Evolutionary conservation across 768 basidiomycete genomes (phyloP), one percentile per base, ranked within the genome.

Genomic region (Rhodocollybia butyracea): DNA sequence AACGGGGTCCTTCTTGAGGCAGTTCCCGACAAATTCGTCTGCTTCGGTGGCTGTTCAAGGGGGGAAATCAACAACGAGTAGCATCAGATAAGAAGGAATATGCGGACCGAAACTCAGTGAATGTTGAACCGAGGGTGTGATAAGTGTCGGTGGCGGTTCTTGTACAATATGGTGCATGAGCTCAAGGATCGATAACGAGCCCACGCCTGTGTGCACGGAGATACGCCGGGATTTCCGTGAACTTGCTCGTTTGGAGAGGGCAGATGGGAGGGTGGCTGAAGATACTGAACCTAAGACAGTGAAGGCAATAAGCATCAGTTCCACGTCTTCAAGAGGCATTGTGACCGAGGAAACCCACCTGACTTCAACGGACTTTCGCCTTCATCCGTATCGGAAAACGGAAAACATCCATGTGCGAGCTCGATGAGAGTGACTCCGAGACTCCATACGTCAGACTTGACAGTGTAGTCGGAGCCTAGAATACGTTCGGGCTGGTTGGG

Each of bases 391-490:
- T 92, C 89, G 43, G 92, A 85, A 75, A 98, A 99, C n/a, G 97
- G 97, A 80, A 99, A 99, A 39, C 94, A 89, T n/a, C 96, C 97
- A 32, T 96, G 83, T 0, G 94, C 97, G 40, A 99, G 85, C 73
- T 99, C 97, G 68, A 98, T 94, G 45, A 99, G 79, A 7, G 94
- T 91, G 65, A 99, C 94, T 27, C 97, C 97, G 42, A 98, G 82
- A 0, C 96, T 98, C 97, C 97, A 99, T 3, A 98, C 96, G 64
- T 99, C 97, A 4, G 95, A 98, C 72, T 98, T 98, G 71, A 99
- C 95, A 26, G 94, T 94, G 70, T 99, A 98, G 65, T 92, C 91
- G 1, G 94, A 94, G 51, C 97, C 97, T 73, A 98, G 96, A 74
- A 99, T 98, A 57, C 97, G 94, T 66, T 99, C 97, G n/a, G 97